Base-by-base conservation (phyloP, 2,329 filamentous ascomycete species). In the Aspergillus amoenus region DNA sequence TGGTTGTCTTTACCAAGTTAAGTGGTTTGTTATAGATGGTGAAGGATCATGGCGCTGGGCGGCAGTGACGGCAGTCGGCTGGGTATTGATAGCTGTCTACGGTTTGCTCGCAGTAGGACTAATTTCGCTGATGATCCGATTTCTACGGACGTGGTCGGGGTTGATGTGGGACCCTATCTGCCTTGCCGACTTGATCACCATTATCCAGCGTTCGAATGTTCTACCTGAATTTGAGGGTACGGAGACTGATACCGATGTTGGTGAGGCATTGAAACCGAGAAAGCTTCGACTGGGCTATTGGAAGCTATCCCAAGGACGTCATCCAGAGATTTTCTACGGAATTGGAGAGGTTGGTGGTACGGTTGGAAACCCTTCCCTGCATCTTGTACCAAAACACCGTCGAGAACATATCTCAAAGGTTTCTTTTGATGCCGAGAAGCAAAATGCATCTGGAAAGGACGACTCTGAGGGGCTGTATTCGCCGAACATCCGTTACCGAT, bases 131-230 rank as follows among this genome's bases (percentile, higher is more conserved):
- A 76, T 88, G 61, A 61, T 85, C n/a, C 88, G 85, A 61, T 90
- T 93, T 76, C 77, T 82, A 53, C 75, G 80, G 21, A 80, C 83
- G 30, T 82, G 81, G 65, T 95, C 91, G 0, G 92, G 92, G 0
- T 78, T 96, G 60, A 83, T 88, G 68, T 97, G 93, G 93, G 91
- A 96, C 69, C 84, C 91, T 2, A 82, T 88, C 45, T 93, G 88
- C 22, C 78, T 97, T 7, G 93, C 90, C 3, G 92, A 97, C 69
- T 78, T 96, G 39, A 82, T 94, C 43, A 84, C 88, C 1, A 80
- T 97, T 11, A 81, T 96, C 24, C 88, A 91, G 62, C 84, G 89
- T 58, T 93, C 90, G 62, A 96, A 96, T 72, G 85, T 88, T 17
- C 81, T 92, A 48, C 78, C 81, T 21, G 88, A 89, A 66, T 96